Percentiles rank a stretch among this genome's conserved stretches.
Conservation (phyloP, 1,284 basidiomycete genomes). For the Stereum hirsutum region DNA sequence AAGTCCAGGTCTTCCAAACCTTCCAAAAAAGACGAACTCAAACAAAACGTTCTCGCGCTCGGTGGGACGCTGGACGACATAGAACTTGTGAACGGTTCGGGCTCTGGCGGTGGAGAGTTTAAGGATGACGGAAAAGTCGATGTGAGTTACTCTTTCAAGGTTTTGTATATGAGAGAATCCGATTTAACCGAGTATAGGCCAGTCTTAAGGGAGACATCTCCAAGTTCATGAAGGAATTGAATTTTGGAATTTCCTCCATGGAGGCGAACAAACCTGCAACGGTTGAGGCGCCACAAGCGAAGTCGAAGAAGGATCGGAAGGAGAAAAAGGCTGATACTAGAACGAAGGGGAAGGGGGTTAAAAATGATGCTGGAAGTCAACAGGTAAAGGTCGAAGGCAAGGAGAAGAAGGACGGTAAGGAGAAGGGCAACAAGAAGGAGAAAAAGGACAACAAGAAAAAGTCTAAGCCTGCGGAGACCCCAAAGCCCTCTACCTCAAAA, state of each 20-base stretch:
- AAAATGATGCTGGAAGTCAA: no score
- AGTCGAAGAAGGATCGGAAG: conserved; percentile 17
- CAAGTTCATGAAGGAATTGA: conserved; percentile 48
- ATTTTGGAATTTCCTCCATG: conserved; percentile 34
- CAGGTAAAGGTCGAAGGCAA: no score
- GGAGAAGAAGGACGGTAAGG: background rate
- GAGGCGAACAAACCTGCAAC: conserved; percentile 10
- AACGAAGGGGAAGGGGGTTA: conserved; percentile 5
- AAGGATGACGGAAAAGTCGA: conserved; percentile 17
- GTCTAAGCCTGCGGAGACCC: conserved; percentile 8
- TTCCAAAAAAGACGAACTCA: background rate
- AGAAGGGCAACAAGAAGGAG: background rate
- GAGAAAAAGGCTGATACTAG: conserved; percentile 10
- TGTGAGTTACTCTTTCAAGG: conserved; percentile 10
- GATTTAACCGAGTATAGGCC: conserved; percentile 22
- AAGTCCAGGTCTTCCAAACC: no score
- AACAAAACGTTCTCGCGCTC: conserved; percentile 29
- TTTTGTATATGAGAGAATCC: background rate
- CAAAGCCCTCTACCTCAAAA: conserved; percentile 1
- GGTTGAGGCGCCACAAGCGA: background rate
- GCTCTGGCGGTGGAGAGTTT: conserved; percentile 22
- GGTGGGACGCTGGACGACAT: conserved; percentile 44
- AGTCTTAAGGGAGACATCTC: conserved; percentile 45
- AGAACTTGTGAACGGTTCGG: conserved; percentile 33
- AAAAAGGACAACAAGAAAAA: conserved; percentile 9